Evolutionary conservation across 495 filamentous ascomycete species (phyloP).

Genomic region (Schizothecium vesticola): DNA sequence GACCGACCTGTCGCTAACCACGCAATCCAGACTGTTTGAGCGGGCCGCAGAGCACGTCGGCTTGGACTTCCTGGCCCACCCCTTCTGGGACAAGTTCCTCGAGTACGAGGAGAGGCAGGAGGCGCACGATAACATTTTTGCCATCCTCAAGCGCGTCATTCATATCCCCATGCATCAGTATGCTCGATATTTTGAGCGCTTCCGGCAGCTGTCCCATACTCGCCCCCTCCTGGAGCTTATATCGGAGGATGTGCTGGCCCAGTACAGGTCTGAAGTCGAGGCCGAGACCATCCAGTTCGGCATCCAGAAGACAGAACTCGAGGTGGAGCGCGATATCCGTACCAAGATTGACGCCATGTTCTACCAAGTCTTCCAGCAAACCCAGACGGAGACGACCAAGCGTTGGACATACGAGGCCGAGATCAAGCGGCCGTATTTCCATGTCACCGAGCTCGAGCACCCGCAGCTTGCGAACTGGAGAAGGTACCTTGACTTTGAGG

Average conservation of each 20-base stretch:
- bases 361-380: constrained; percentile 73
- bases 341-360: constrained; percentile 73
- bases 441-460: constrained; percentile 87
- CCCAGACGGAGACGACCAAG: constrained; percentile 85
- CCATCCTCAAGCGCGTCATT: constrained; percentile 77
- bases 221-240: constrained; percentile 71
- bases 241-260: constrained; percentile 58
- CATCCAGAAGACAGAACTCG: constrained; percentile 54
- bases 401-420: constrained; percentile 93
- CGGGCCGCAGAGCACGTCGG: constrained; percentile 80
- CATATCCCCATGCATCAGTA: constrained; percentile 97
- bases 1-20: constrained; percentile 49
- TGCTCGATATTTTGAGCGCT: constrained; percentile 89
- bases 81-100: constrained; percentile 98
- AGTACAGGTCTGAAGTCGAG: constrained; percentile 67
- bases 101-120: constrained; percentile 92
- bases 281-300: constrained; percentile 45
- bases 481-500: constrained; percentile 96
- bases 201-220: constrained; percentile 68
- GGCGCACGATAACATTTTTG: constrained; percentile 79
- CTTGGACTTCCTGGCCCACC: constrained; percentile 87
- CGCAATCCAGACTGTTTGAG: constrained; percentile 74
- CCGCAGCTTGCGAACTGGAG: constrained; percentile 86
- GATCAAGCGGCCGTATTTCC: constrained; percentile 95
- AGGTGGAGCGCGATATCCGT: constrained; percentile 79